Base-by-base conservation (phyloP, 805 yeast species). In the Starmerella davenportii region DNA sequence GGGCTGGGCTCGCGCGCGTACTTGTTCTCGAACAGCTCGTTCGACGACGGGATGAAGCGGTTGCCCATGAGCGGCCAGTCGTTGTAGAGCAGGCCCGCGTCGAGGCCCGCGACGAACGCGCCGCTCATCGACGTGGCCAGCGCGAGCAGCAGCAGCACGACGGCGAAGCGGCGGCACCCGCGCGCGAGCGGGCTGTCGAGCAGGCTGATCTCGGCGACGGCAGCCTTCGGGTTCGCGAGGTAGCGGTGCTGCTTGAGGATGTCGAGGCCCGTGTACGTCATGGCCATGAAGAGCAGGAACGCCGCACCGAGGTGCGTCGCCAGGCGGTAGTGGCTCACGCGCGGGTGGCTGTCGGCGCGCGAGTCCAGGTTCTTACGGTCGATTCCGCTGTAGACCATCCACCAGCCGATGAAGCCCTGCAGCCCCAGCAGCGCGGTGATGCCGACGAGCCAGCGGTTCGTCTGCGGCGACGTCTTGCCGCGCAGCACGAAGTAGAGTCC, bases 301-400 rank as follows among this genome's bases (percentile, higher is more conserved):
- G 96, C 96, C 30, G 93, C 84, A 33, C 93, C 93, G 41, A 90
- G 63, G 59, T 90, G 98, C 1, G 95, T 76, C 2, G 96, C 84
- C 38, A 90, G 65, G 57, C 98, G 70, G 55, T 90, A 90, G 54
- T 81, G 96, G 4, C 95, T 80, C 2, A 90, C 98, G 0, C 98
- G 82, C n/a, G 98, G 98, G 54, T 87, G 92, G 1, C 93, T 74
- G 34, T 71, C 78, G 55, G 94, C 70, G 23, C 53, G 52, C 47
- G 77, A 84, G 18, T 68, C 69, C 35, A 90, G 63, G 52, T 77
- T 77, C 33, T 76, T 68, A 52, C 77, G 78, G 54, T 84, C 93
- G 40, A 90, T 66, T 23, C 98, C 98, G 8, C 95, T 81, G 51
- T 79, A 74, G 38, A 90, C 98, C 98, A 90, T 90, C 99, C 99